A percentile compares a stretch with the other conserved stretches of the same genome.
phyloP scores from a whole-genome alignment of 2,329 filamentous ascomycete species.

The Alternaria gaisen region DNA sequence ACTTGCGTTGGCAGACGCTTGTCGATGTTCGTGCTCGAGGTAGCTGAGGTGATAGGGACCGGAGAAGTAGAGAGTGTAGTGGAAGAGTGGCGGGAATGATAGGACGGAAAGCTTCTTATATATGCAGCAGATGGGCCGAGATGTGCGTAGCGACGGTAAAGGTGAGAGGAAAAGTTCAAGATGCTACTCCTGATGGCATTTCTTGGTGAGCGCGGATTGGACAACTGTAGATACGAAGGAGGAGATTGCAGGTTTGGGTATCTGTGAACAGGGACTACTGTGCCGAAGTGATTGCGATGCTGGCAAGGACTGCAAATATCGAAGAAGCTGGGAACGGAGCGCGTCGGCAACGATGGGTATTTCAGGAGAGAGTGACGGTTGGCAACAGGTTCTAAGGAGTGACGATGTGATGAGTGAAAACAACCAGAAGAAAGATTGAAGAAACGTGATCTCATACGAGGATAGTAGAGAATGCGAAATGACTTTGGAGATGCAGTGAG shows the following conservation, averaged over 20 bases:
- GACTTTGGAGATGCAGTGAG: not conserved
- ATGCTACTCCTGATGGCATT: slow-evolving; percentile 1
- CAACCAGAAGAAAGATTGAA: not conserved
- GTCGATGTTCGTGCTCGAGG: not conserved
- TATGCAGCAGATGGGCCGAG: not conserved
- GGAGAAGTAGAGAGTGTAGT: slow-evolving; percentile 1
- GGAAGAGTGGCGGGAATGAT: slow-evolving; percentile 3
- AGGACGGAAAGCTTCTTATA: not conserved
- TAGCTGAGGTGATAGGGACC: not conserved
- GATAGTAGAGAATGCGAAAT: not conserved
- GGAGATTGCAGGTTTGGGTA: not conserved
- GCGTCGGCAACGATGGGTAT: slow-evolving; percentile 2
- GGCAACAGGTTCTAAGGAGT: not conserved
- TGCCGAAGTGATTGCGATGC: not conserved
- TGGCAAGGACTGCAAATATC: not conserved
- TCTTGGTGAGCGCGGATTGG: not conserved
- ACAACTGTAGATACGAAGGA: not conserved
- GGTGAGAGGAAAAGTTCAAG: slow-evolving; percentile 14
- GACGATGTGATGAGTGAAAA: not conserved
- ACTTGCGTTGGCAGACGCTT: not conserved
- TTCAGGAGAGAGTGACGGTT: slow-evolving; percentile 4
- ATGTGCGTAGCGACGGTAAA: slow-evolving; percentile 3
- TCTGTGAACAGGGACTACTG: not conserved
- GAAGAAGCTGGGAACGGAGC: not conserved
- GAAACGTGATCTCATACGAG: slow-evolving; percentile 1